Evolutionary conservation across 169 alveolate species (phyloP).

Genomic region (Cryptosporidium viatorum): DNA sequence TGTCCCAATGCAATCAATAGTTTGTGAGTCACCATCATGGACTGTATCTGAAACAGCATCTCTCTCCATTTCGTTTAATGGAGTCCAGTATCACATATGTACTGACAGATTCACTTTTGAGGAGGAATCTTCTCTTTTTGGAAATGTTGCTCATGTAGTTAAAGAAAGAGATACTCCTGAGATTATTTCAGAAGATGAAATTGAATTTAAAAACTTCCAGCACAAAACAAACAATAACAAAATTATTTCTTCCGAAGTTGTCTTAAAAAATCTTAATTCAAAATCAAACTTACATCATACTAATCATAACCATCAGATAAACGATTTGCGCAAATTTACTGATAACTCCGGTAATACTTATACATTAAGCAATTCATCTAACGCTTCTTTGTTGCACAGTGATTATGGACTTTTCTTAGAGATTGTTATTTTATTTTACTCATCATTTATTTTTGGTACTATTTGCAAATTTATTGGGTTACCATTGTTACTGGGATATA

Average conservation of each 20-base stretch:
- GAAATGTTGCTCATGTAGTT: slow-evolving; percentile 72
- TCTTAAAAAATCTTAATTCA: background rate
- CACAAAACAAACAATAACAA: background rate
- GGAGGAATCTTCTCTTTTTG: slow-evolving; percentile 72
- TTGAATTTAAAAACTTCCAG: background rate
- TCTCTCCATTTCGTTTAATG: slow-evolving; percentile 69
- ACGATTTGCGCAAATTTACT: slow-evolving; percentile 8
- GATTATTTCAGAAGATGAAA: slow-evolving; percentile 28
- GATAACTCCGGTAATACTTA: slow-evolving; percentile 65
- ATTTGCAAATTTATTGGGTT: slow-evolving; percentile 60
- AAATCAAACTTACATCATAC: background rate
- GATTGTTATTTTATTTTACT: slow-evolving; percentile 48
- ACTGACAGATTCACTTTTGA: slow-evolving; percentile 28
- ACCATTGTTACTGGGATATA: slow-evolving; percentile 58
- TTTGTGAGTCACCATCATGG: slow-evolving; percentile 72
- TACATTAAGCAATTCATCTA: slow-evolving; percentile 48
- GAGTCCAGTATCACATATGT: slow-evolving; percentile 60
- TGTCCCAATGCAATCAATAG: slow-evolving; percentile 50
- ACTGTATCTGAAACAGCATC: slow-evolving; percentile 70
- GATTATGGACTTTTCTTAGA: slow-evolving; percentile 72
- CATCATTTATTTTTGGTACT: slow-evolving; percentile 70
- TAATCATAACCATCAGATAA: slow-evolving; percentile 2
- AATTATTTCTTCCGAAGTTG: background rate
- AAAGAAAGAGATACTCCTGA: slow-evolving; percentile 70
- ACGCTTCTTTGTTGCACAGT: slow-evolving; percentile 59